Evolutionary conservation across 768 basidiomycete species (phyloP), one percentile per base, ranked within the genome.

Genomic region (Phlebiopsis flavidoalba): DNA sequence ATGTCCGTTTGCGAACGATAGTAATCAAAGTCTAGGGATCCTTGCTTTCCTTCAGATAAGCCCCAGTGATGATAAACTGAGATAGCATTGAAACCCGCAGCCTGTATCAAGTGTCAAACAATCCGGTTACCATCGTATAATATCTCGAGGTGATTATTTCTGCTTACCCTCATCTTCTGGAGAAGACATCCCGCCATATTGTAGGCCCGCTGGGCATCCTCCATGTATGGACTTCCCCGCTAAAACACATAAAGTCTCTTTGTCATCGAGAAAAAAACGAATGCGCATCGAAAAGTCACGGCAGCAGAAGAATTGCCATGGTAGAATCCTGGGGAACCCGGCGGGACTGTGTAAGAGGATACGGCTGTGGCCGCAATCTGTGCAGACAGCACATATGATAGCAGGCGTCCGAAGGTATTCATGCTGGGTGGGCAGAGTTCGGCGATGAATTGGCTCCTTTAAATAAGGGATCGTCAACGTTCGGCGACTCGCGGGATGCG

Each of bases 141-240:
- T 6, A 11, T 22, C 48, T 12, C 17, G 35, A 37, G 3, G 8
- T 7, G 53, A n/a, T 24, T 40, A 22, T 19, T 40, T 12, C 22
- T 10, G 33, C 55, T n/a, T 21, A 66, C 69, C 61, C 68, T 66
- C 53, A 68, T 53, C 60, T 70, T 70, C 49, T 70, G 60, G 21
- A n/a, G n/a, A 70, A 61, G 24, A 70, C 63, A 54, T 70, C 69
- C 22, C 57, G 56, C 69, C 69, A 70, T 37, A 61, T 40, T 10
- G 52, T 21, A 19, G 57, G 59, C 8, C 66, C 68, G 15, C 53
- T 61, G 36, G 69, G 69, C 36, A 67, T 56, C 21, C 69, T 50
- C 64, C 66, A 70, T 1, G 68, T 65, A 40, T 70, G 69, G 11
- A 69, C 40, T 51, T 70, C 69, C 31, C 68, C 68, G 40, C 61